Evolutionary conservation across 2,329 filamentous ascomycete genomes (phyloP).

Genomic region (Neonectria hederae): DNA sequence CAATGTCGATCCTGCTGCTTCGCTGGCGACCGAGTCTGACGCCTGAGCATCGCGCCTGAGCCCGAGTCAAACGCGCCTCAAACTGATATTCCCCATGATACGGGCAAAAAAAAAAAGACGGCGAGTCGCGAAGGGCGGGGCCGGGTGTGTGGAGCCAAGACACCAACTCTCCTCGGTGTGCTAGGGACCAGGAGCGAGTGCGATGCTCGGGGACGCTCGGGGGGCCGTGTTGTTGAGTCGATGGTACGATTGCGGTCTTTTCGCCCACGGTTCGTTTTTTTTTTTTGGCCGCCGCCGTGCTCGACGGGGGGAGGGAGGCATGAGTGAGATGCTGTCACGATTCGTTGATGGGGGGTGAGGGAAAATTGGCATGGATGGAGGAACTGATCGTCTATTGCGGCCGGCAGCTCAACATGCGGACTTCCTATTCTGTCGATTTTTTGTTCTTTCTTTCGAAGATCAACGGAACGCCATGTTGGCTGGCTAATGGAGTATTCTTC

Average conservation of each 20-base stretch:
- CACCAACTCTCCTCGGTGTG: constrained; percentile 17
- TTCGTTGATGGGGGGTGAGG: neutral
- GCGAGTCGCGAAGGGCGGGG: neutral
- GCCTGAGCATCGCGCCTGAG: neutral
- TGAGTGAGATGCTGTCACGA: neutral
- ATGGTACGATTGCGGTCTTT: constrained; percentile 19
- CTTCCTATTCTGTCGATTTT: neutral
- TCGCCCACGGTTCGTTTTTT: neutral
- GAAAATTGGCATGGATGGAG: neutral
- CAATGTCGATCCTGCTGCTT: neutral
- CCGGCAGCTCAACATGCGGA: neutral
- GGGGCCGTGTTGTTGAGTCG: too few relatives aligned
- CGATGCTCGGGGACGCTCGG: constrained; percentile 17
- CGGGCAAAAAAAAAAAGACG: neutral
- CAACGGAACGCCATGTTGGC: neutral
- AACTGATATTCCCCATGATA: neutral
- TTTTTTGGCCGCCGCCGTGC: too few relatives aligned
- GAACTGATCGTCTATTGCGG: neutral
- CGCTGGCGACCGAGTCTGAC: neutral
- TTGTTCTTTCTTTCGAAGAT: neutral
- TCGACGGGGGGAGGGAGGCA: too few relatives aligned
- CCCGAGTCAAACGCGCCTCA: neutral
- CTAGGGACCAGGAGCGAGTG: neutral
- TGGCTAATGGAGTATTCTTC: too few relatives aligned
- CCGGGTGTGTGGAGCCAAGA: neutral